A percentile compares a stretch with the other conserved stretches of the same genome.
Evolutionary conservation across 1,284 basidiomycete genomes (phyloP).

Genomic region (Ustilago xerochloae): DNA sequence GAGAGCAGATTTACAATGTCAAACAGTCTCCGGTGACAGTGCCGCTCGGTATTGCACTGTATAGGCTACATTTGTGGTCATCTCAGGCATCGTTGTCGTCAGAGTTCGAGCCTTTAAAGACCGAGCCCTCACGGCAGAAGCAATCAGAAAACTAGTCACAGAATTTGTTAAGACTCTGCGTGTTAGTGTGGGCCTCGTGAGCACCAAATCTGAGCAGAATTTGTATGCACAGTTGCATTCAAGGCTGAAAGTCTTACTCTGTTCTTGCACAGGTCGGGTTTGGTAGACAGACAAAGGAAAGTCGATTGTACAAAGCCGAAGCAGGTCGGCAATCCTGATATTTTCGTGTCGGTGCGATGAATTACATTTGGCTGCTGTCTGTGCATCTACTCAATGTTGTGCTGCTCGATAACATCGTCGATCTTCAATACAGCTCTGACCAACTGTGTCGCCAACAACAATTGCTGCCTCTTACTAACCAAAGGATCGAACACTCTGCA

Average conservation of each 20-base stretch:
- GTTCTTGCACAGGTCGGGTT: background rate
- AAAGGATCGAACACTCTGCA: slow-evolving; percentile 97
- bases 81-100: too few species aligned
- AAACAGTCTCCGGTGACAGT: slow-evolving; percentile 13
- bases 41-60: slow-evolving; percentile 29
- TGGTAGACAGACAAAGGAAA: background rate
- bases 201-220: too few species aligned
- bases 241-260: too few species aligned
- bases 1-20: background rate
- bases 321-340: background rate
- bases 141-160: too few species aligned
- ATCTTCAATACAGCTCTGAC: slow-evolving; percentile 69
- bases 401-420: slow-evolving; percentile 67
- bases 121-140: background rate
- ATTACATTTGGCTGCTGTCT: background rate
- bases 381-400: slow-evolving; percentile 50
- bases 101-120: too few species aligned
- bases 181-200: too few species aligned
- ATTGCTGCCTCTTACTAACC: slow-evolving; percentile 97
- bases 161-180: too few species aligned
- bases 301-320: background rate
- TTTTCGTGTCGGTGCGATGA: too few species aligned
- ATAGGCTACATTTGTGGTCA: slow-evolving; percentile 34
- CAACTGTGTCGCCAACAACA: slow-evolving; percentile 95
- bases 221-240: too few species aligned